phyloP scores from a whole-genome alignment of 106 monocot genomes.

The Apostasia ramifera region DNA sequence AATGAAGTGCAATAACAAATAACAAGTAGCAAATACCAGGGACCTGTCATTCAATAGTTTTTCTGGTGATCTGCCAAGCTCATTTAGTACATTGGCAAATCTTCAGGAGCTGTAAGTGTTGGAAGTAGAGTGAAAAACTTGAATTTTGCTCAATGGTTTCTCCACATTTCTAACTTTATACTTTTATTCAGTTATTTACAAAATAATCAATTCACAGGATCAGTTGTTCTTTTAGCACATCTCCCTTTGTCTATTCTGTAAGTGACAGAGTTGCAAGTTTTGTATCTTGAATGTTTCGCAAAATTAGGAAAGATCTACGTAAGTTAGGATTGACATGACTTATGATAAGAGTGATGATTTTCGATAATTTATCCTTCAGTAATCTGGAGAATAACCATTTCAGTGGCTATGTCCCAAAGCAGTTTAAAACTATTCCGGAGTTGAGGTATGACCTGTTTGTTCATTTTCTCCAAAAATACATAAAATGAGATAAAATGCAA shows the following conservation, averaged over 20 bases:
- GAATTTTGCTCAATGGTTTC: background rate
- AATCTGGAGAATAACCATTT: conserved; percentile 72
- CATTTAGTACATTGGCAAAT: conserved; percentile 42
- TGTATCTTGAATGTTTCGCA: too few relatives aligned
- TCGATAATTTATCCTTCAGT: conserved; percentile 15
- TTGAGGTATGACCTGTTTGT: conserved; percentile 32
- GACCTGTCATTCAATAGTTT: conserved; percentile 74
- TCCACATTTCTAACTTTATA: background rate
- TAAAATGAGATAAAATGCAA: too few relatives aligned
- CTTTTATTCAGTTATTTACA: conserved; percentile 53
- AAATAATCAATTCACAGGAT: conserved; percentile 63
- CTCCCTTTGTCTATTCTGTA: conserved; percentile 56
- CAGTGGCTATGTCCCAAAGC: conserved; percentile 60
- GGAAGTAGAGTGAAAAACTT: background rate
- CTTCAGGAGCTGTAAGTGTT: conserved; percentile 60
- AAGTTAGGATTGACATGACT: too few relatives aligned
- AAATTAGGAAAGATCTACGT: too few relatives aligned
- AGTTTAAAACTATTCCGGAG: conserved; percentile 33
- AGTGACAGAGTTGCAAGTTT: conserved; percentile 11
- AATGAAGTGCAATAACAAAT: background rate
- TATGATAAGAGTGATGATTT: background rate
- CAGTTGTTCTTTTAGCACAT: conserved; percentile 44
- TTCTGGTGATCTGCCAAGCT: conserved; percentile 60
- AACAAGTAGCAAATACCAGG: conserved; percentile 19
- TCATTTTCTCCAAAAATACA: too few relatives aligned